Evolutionary conservation across 257 asterid genomes (phyloP).

Genomic region (Osmanthus fragrans): DNA sequence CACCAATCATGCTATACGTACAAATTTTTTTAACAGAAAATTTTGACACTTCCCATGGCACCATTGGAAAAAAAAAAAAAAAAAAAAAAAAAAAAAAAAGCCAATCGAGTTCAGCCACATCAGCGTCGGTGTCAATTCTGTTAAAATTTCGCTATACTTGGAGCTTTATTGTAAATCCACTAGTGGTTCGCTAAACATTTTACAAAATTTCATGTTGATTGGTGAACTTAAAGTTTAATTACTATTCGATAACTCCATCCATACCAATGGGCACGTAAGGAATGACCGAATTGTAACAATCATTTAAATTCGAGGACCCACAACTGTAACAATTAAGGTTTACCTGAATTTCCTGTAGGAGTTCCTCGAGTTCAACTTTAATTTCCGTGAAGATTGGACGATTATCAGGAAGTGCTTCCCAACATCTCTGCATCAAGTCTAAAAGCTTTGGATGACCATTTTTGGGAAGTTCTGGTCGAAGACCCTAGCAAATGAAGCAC

Average conservation of each 20-base stretch:
- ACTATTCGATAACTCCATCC: not conserved
- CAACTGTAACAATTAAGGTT: not conserved
- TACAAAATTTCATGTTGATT: not conserved
- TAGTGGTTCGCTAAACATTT: not conserved
- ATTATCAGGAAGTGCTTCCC: conserved; percentile 62
- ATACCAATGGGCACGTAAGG: not conserved
- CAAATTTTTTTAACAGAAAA: too few species aligned
- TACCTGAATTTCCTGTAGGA: conserved; percentile 65
- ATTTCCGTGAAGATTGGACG: conserved; percentile 78
- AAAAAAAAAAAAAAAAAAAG: too few species aligned
- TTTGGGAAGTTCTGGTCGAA: conserved; percentile 78
- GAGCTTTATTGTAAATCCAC: not conserved
- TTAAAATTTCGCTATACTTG: too few species aligned
- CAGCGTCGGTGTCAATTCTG: too few species aligned
- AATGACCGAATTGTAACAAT: not conserved
- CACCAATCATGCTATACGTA: not conserved
- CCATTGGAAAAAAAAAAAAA: too few species aligned
- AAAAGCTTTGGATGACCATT: conserved; percentile 61
- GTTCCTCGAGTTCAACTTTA: conserved; percentile 61
- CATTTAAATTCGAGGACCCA: too few species aligned
- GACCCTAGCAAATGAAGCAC: conserved; percentile 55
- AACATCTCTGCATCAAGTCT: conserved; percentile 79
- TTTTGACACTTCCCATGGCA: too few species aligned
- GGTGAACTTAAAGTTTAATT: not conserved
- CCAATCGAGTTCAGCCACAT: too few species aligned